These are phyloP conservation scores for Exophiala oligosperma DNA, from an alignment of 2,329 filamentous ascomycete genomes.

Conservation along the genomic window DNA sequence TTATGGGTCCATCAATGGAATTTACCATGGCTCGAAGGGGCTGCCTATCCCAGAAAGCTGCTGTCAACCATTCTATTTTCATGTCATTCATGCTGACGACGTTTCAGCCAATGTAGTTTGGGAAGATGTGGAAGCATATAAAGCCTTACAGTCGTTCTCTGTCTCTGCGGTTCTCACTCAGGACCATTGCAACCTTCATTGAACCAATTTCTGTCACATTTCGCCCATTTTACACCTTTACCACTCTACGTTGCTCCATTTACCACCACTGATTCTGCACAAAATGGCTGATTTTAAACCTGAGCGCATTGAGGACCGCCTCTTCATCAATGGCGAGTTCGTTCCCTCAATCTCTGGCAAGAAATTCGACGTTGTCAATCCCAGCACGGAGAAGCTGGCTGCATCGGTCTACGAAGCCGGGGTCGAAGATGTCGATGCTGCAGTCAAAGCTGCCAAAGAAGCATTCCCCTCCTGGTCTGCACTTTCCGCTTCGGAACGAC, in stretches of 20 bases:
- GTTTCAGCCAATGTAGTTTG: not conserved
- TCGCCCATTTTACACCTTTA: no score
- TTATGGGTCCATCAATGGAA: no score
- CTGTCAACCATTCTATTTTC: no score
- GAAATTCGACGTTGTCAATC: slow-evolving; percentile 35
- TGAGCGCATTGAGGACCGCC: slow-evolving; percentile 32
- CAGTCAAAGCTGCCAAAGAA: slow-evolving; percentile 32
- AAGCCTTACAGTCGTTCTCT: no score
- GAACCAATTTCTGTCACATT: no score
- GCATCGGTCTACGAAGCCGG: slow-evolving; percentile 32
- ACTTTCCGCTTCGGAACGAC: slow-evolving; percentile 46
- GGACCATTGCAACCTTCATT: no score
- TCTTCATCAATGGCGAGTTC: slow-evolving; percentile 38
- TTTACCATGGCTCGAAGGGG: no score
- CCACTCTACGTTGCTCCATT: slow-evolving; percentile 10
- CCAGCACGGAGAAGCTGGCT: slow-evolving; percentile 32
- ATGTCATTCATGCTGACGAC: no score
- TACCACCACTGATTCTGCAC: slow-evolving; percentile 8
- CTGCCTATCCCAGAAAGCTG: no score
- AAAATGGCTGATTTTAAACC: slow-evolving; percentile 13
- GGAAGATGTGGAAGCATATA: not conserved
- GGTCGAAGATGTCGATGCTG: slow-evolving; percentile 34
- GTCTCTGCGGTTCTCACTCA: no score
- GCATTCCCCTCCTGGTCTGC: slow-evolving; percentile 47
- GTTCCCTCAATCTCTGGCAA: slow-evolving; percentile 32